Evolutionary conservation across 2,329 filamentous ascomycete species (phyloP).

Genomic region (Calonectria multiphialidica): DNA sequence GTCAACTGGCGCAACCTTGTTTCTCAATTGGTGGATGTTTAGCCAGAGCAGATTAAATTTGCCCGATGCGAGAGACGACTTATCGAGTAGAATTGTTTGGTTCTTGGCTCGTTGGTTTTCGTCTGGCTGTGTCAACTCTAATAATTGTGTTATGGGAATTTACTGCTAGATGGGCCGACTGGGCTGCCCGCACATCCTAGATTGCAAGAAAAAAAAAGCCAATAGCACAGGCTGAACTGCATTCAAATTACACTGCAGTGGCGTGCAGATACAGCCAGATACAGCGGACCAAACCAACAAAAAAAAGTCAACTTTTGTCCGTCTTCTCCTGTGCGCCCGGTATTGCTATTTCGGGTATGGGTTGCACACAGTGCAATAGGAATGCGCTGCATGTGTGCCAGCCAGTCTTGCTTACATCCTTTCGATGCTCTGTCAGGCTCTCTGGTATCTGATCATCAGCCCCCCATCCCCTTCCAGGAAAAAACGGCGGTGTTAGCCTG

Average conservation of each 20-base stretch:
- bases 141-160: neutral
- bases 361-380: neutral
- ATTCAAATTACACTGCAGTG: neutral
- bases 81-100: neutral
- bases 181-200: neutral
- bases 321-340: neutral
- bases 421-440: neutral
- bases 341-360: neutral
- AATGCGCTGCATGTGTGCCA: neutral
- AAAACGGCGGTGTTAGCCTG: neutral
- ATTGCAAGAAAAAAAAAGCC: neutral
- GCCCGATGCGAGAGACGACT: conserved; percentile 6
- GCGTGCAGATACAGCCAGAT: neutral
- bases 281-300: neutral
- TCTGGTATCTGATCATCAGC: neutral
- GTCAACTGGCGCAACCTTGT: conserved; percentile 2
- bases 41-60: conserved; percentile 5
- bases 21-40: conserved; percentile 22
- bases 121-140: neutral
- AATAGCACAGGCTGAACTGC: neutral
- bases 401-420: neutral
- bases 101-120: neutral
- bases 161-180: neutral
- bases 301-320: neutral
- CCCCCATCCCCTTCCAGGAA: neutral